Evolutionary conservation across 2,329 filamentous ascomycete species (phyloP).

Genomic region (Penicillium sp.): DNA sequence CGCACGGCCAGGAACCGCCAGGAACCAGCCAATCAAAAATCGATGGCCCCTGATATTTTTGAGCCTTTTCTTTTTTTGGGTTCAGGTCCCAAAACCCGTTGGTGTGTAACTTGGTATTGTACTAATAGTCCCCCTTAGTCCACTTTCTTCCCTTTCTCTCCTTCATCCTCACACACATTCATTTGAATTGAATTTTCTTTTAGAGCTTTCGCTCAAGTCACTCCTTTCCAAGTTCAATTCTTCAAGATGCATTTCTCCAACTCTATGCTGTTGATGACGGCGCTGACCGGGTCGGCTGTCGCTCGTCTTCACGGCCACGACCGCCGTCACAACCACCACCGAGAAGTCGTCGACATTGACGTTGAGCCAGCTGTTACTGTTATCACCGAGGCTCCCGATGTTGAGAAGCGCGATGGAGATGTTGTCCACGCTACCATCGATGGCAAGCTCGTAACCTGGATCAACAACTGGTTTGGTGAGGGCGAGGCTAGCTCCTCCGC

Average conservation of each 20-base stretch:
- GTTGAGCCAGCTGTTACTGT: slow-evolving; percentile 2
- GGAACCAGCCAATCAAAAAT: slow-evolving; percentile 13
- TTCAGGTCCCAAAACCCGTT: slow-evolving; percentile 1
- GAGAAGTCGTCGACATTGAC: slow-evolving; percentile 7
- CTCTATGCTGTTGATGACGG: slow-evolving; percentile 36
- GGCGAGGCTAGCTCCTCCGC: background rate
- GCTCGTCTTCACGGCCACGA: slow-evolving; percentile 41
- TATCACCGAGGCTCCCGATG: background rate
- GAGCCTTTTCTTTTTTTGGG: slow-evolving; percentile 3
- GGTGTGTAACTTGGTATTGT: slow-evolving; percentile 6
- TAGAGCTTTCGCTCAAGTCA: slow-evolving; percentile 22
- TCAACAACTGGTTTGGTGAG: slow-evolving; percentile 36
- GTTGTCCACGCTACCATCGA: slow-evolving; percentile 36
- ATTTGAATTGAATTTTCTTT: slow-evolving; percentile 17
- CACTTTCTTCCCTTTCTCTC: slow-evolving; percentile 8
- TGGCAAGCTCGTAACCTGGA: slow-evolving; percentile 35
- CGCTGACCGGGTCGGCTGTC: slow-evolving; percentile 36
- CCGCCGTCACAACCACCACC: slow-evolving; percentile 35
- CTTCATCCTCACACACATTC: slow-evolving; percentile 17
- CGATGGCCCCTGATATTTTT: slow-evolving; percentile 20
- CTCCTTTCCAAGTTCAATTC: slow-evolving; percentile 18
- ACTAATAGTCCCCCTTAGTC: slow-evolving; percentile 6
- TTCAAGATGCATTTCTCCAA: slow-evolving; percentile 41
- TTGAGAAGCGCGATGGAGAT: slow-evolving; percentile 33
- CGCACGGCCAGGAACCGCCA: slow-evolving; percentile 17